Evolutionary conservation across 768 basidiomycete species (phyloP), one percentile per base, ranked within the genome.

Genomic region (Cystofilobasidium capitatum): DNA sequence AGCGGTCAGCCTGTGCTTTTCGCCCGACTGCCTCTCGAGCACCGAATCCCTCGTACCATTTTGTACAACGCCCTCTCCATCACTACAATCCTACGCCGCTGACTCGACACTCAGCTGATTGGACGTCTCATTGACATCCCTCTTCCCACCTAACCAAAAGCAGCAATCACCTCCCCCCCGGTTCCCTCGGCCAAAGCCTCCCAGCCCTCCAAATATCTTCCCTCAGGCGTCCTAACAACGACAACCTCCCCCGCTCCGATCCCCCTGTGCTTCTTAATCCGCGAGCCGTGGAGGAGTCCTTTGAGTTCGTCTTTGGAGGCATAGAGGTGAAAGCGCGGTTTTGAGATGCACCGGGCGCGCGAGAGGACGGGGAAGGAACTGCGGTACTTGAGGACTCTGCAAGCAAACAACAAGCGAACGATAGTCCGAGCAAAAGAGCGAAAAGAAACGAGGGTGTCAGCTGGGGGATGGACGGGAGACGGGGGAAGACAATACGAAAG

Each of bases 161-260:
- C 49, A 26, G 45, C 45, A 13, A 96, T 80, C 9, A 96, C 84
- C 78, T 98, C 94, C 7, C 94, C 94, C 2, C 84, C 80, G 10
- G 92, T 70, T 60, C 84, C 85, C 74, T 90, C 75, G 76, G 84
- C 80, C 73, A 94, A 77, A 7, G 94, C 94, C 77, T 99, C 93
- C 76, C 93, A 81, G 8, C 91, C 93, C 76, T 99, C 94, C 73
- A 96, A 71, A 86, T 89, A 97, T 74, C 69, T 57, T 8, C 72
- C 72, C 22, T 54, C 70, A 71, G 81, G 81, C 59, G 88, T 91
- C 77, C 80, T 82, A 22, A 99, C 84, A 13, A 98, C 83, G 26
- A 89, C 88, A 71, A 98, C 84, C 79, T 99, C 96, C 22, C 96
- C 93, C 81, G 98, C 84, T 0, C 87, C 86, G 63, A 98, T 80